These are phyloP conservation scores for Withania somnifera DNA, from an alignment of 305 asterid species.

Conservation along the genomic window DNA sequence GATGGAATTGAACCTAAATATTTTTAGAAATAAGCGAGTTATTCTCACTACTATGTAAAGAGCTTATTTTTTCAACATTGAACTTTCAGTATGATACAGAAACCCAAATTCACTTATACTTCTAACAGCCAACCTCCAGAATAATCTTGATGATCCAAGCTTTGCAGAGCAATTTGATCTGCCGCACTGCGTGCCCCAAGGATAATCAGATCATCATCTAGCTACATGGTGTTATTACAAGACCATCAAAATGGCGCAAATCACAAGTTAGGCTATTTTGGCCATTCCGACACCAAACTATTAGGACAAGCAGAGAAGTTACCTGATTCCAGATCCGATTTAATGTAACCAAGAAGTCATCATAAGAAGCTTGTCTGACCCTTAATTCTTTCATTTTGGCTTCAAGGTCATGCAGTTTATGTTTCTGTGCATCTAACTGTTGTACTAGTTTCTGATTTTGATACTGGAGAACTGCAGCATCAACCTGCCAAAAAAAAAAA, in stretches of 20 bases:
- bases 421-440: slow-evolving; percentile 78
- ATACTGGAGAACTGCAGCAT: slow-evolving; percentile 89
- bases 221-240: slow-evolving; percentile 30
- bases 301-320: slow-evolving; percentile 17
- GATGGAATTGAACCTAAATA: slow-evolving; percentile 62
- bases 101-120: slow-evolving; percentile 2
- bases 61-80: not conserved
- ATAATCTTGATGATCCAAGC: slow-evolving; percentile 47
- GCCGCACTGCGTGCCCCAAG: slow-evolving; percentile 71
- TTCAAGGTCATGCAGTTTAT: slow-evolving; percentile 69
- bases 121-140: slow-evolving; percentile 51
- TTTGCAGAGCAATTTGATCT: slow-evolving; percentile 38
- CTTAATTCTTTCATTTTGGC: slow-evolving; percentile 50
- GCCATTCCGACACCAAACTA: not conserved
- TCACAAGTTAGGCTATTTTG: not conserved
- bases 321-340: slow-evolving; percentile 91
- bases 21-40: not conserved
- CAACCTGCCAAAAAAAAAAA: slow-evolving; percentile 40
- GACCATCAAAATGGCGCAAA: not conserved
- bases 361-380: slow-evolving; percentile 72
- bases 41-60: not conserved
- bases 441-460: slow-evolving; percentile 95
- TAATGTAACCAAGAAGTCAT: slow-evolving; percentile 51
- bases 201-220: slow-evolving; percentile 64
- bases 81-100: not conserved